Conservation (phyloP, 768 basidiomycete genomes). For the Boletus reticulatus region DNA sequence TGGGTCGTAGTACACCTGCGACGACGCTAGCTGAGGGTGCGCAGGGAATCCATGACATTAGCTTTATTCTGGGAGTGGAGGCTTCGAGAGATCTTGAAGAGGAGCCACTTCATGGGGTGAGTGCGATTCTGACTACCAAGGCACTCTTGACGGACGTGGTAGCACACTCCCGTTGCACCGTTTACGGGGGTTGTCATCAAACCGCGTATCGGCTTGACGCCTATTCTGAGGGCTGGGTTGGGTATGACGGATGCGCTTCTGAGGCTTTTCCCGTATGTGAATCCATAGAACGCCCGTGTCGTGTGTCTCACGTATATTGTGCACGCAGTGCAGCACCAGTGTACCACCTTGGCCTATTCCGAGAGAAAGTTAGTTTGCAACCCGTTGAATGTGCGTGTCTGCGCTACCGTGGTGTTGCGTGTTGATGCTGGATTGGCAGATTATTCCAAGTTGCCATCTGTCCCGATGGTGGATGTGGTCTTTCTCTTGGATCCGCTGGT, state of each 20-base stretch:
- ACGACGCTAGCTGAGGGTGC: background rate
- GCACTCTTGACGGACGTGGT: background rate
- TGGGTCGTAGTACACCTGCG: conserved; percentile 24
- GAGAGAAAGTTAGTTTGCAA: conserved; percentile 83
- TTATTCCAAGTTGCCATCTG: conserved; percentile 84
- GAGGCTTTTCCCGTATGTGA: conserved; percentile 76
- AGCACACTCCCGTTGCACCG: conserved; percentile 77
- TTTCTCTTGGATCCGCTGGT: conserved; percentile 90
- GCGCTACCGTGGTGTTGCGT: background rate
- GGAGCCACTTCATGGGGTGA: conserved; percentile 61
- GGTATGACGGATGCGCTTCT: conserved; percentile 91
- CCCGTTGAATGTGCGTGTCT: conserved; percentile 81
- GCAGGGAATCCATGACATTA: conserved; percentile 74
- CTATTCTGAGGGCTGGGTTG: conserved; percentile 89
- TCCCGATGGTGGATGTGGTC: conserved; percentile 76
- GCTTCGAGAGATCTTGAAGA: conserved; percentile 69
- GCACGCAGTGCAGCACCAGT: conserved; percentile 66
- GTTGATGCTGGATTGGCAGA: conserved; percentile 45
- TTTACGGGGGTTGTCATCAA: conserved; percentile 79
- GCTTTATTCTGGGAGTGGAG: conserved; percentile 79
- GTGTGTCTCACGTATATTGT: background rate
- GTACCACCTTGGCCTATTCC: conserved; percentile 86
- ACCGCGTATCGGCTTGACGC: conserved; percentile 79
- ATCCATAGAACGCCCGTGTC: background rate
- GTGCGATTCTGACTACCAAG: conserved; percentile 21